Evolutionary conservation across 2,329 filamentous ascomycete genomes (phyloP).

Genomic region (Pestalotiopsis sp.): DNA sequence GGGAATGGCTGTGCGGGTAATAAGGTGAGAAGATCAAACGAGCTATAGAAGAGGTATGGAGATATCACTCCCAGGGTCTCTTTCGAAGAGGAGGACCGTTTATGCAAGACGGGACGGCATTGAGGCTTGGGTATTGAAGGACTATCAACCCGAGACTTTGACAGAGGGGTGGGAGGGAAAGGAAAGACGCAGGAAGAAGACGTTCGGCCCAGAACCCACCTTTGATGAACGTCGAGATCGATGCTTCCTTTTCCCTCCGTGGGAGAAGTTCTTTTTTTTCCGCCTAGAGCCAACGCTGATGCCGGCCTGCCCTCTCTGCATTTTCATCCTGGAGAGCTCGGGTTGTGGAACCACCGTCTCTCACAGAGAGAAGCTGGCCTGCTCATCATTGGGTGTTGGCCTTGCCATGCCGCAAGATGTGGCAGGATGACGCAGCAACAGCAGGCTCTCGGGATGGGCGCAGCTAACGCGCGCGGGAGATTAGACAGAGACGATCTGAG

Average conservation of each 20-base stretch:
- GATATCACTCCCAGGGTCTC: slow-evolving; percentile 12
- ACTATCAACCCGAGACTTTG: neutral
- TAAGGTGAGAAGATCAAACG: slow-evolving; percentile 13
- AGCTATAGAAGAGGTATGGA: slow-evolving; percentile 8
- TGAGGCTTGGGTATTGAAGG: neutral
- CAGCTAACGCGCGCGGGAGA: slow-evolving; percentile 9
- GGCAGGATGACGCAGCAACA: slow-evolving; percentile 11
- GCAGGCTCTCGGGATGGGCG: slow-evolving; percentile 5
- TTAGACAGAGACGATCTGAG: slow-evolving; percentile 9
- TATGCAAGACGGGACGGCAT: slow-evolving; percentile 5
- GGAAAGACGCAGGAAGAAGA: neutral
- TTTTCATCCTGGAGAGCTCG: neutral
- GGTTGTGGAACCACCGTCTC: neutral
- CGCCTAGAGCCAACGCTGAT: neutral
- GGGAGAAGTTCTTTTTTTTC: neutral
- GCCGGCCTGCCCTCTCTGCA: neutral
- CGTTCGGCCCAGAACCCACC: neutral
- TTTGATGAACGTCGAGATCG: neutral
- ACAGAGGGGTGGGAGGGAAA: neutral
- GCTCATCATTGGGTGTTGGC: neutral
- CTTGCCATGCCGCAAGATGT: slow-evolving; percentile 3
- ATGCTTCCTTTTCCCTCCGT: neutral
- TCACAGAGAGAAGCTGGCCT: neutral
- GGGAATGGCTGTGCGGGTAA: slow-evolving; percentile 4
- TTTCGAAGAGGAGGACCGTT: slow-evolving; percentile 1